Percentiles rank a stretch among this genome's conserved stretches.
Conservation (phyloP, 2,329 filamentous ascomycete species). For the Alternaria ethzedia region DNA sequence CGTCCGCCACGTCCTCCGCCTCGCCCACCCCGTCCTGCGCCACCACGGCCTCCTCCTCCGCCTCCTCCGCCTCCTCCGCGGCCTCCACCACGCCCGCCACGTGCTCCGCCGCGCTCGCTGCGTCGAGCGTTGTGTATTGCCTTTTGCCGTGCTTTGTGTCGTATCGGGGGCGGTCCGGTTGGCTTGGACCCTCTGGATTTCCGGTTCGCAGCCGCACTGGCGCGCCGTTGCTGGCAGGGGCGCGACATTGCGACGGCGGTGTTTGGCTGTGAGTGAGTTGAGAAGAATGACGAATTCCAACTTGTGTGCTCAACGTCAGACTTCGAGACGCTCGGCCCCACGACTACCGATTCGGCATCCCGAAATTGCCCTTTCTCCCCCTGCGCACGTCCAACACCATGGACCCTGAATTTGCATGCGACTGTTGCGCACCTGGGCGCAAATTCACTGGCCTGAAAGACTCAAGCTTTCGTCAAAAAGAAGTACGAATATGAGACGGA, state of each 20-base stretch:
- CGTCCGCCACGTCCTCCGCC: conserved; percentile 10
- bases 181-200: conserved; percentile 18
- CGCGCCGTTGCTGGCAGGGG: conserved; percentile 34
- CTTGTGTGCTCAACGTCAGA: conserved; percentile 11
- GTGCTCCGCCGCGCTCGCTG: conserved; percentile 6
- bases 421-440: not conserved
- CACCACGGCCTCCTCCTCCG: not conserved
- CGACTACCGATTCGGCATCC: conserved; percentile 2
- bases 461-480: fast-evolving
- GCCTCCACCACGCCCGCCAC: not conserved
- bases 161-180: conserved; percentile 20
- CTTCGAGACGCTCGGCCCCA: conserved; percentile 14
- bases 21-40: not conserved
- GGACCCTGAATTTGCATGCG: not conserved
- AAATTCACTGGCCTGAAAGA: not conserved
- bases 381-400: not conserved
- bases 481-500: not conserved
- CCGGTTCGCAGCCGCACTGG: conserved; percentile 28
- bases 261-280: not conserved
- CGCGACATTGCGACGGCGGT: conserved; percentile 25
- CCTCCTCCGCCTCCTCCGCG: not conserved
- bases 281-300: not conserved
- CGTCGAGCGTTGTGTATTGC: conserved; percentile 25
- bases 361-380: not conserved
- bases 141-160: conserved; percentile 28